Evolutionary conservation across 148 eudicot species (phyloP).

Genomic region (Spergularia marina): DNA sequence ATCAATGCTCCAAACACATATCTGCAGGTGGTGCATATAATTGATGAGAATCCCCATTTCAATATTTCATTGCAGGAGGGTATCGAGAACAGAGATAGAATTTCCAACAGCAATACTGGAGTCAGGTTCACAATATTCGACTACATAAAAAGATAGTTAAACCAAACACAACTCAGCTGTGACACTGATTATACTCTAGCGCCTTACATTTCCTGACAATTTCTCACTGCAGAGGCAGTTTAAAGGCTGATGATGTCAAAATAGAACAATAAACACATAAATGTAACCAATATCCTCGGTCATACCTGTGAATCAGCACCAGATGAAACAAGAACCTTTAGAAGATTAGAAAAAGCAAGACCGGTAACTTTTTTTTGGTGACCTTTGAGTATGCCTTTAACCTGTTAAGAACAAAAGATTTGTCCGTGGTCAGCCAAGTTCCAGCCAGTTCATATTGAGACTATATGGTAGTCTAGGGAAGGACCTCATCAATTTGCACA

Average conservation of each 20-base stretch:
- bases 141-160: neutral
- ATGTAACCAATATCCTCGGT: too few species aligned
- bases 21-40: constrained; percentile 36
- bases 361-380: constrained; percentile 87
- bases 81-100: neutral
- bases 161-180: neutral
- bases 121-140: neutral
- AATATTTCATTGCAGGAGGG: neutral
- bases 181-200: neutral
- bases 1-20: constrained; percentile 77
- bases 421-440: neutral
- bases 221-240: neutral
- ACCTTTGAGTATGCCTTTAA: constrained; percentile 82
- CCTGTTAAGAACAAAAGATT: constrained; percentile 37
- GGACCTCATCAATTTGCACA: constrained; percentile 87
- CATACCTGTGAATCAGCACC: constrained; percentile 93
- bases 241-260: neutral
- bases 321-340: constrained; percentile 78
- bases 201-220: neutral
- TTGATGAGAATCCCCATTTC: neutral
- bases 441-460: constrained; percentile 2
- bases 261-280: too few species aligned
- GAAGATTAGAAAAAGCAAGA: constrained; percentile 73
- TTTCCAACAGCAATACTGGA: neutral
- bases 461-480: neutral